Conservation (phyloP, 1,284 basidiomycete genomes). For the Puccinia hordei region DNA sequence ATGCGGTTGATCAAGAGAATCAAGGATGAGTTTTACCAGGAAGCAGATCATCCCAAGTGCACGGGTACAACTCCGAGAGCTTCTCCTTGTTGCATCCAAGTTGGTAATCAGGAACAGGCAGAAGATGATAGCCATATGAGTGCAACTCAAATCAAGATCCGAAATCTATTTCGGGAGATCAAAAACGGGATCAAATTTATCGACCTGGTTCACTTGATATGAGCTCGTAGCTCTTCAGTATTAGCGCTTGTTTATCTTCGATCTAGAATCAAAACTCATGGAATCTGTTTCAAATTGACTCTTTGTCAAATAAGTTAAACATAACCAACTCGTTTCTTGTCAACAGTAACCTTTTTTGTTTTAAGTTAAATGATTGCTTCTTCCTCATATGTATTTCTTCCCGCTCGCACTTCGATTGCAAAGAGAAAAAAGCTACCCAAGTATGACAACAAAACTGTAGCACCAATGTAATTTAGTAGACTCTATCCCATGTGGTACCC, state of each 20-base stretch:
- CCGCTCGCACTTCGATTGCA: too few relatives aligned
- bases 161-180: constrained; percentile 8
- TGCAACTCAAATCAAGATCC: neutral
- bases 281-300: neutral
- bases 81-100: neutral
- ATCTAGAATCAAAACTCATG: too few relatives aligned
- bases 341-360: too few relatives aligned
- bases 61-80: neutral
- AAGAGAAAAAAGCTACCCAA: neutral
- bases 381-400: too few relatives aligned
- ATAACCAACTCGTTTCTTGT: too few relatives aligned
- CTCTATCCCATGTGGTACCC: neutral
- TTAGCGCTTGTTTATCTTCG: neutral
- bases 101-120: neutral
- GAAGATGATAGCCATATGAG: neutral
- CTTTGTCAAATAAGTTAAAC: too few relatives aligned
- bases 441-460: neutral
- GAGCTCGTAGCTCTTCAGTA: neutral
- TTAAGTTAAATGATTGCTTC: too few relatives aligned
- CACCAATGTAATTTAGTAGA: neutral
- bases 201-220: constrained; percentile 10
- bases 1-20: constrained; percentile 33
- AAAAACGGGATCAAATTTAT: constrained; percentile 14
- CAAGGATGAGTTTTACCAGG: constrained; percentile 11
- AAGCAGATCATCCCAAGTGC: neutral